Evolutionary conservation across 805 yeast genomes (phyloP).

Genomic region (Kregervanrija fluxuum): DNA sequence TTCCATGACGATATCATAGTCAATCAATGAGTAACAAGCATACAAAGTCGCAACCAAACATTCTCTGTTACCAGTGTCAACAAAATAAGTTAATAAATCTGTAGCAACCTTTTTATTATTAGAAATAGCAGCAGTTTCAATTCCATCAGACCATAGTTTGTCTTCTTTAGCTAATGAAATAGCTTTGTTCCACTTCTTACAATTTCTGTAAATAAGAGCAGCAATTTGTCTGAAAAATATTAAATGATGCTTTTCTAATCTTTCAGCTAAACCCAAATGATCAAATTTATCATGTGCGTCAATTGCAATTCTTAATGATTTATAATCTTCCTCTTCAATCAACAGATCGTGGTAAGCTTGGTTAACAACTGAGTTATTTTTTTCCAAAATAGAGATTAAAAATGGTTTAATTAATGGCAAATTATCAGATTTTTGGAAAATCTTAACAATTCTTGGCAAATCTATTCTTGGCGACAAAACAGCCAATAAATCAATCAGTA

Average conservation of each 20-base stretch:
- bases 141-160: constrained; percentile 91
- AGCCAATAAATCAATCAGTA: constrained; percentile 77
- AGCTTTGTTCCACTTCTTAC: constrained; percentile 89
- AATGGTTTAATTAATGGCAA: constrained; percentile 94
- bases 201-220: constrained; percentile 87
- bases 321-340: constrained; percentile 95
- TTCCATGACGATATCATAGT: constrained; percentile 80
- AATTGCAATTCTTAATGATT: constrained; percentile 78
- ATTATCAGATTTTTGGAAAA: constrained; percentile 92
- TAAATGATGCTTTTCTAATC: constrained; percentile 85
- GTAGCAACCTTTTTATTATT: constrained; percentile 75
- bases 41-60: constrained; percentile 86
- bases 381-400: constrained; percentile 81
- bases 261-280: constrained; percentile 82
- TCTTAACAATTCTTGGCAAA: constrained; percentile 87
- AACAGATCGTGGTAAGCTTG: constrained; percentile 91
- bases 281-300: constrained; percentile 90
- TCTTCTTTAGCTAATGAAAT: constrained; percentile 84
- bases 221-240: constrained; percentile 95
- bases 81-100: constrained; percentile 84
- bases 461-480: constrained; percentile 86
- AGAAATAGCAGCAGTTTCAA: constrained; percentile 84
- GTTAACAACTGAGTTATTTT: constrained; percentile 87
- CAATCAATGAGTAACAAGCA: constrained; percentile 73
- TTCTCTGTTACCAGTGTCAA: constrained; percentile 94